Evolutionary conservation across 345 rosid species (phyloP).

Genomic region (Ceriops tagal): DNA sequence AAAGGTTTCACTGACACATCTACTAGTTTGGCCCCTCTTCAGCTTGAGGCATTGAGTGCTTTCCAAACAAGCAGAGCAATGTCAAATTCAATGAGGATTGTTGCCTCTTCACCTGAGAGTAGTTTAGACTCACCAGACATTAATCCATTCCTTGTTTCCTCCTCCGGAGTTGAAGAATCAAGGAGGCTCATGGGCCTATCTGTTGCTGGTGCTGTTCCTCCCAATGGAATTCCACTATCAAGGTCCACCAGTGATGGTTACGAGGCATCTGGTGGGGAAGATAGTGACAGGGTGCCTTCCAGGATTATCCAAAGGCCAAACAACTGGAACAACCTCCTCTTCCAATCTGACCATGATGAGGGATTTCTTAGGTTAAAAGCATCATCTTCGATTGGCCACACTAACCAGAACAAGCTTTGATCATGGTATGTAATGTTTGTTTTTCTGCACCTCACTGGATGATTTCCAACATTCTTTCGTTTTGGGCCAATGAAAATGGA

Average conservation of each 20-base stretch:
- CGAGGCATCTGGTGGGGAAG: constrained; percentile 98
- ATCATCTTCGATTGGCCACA: constrained; percentile 44
- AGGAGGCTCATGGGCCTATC: constrained; percentile 55
- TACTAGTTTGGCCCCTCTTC: constrained; percentile 81
- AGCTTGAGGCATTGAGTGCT: constrained; percentile 89
- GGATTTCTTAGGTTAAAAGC: constrained; percentile 45
- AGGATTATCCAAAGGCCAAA: constrained; percentile 61
- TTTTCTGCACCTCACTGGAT: constrained; percentile 8
- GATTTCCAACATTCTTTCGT: constrained; percentile 45
- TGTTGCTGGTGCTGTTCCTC: constrained; percentile 43
- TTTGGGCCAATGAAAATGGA: constrained; percentile 26
- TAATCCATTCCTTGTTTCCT: constrained; percentile 78
- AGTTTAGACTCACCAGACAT: constrained; percentile 93
- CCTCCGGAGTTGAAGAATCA: constrained; percentile 73
- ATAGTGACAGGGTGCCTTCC: constrained; percentile 90
- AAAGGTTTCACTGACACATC: constrained; percentile 62
- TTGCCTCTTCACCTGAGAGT: constrained; percentile 93
- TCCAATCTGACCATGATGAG: constrained; percentile 43
- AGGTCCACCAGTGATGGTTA: constrained; percentile 97
- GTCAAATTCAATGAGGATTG: constrained; percentile 69
- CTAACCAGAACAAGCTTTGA: constrained; percentile 45
- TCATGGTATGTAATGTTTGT: constrained; percentile 7
- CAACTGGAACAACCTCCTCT: constrained; percentile 57
- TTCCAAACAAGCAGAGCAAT: constrained; percentile 89
- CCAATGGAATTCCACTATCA: constrained; percentile 66